These are phyloP conservation scores for Russula foetens DNA, from an alignment of 768 basidiomycete species.

Conservation along the genomic window DNA sequence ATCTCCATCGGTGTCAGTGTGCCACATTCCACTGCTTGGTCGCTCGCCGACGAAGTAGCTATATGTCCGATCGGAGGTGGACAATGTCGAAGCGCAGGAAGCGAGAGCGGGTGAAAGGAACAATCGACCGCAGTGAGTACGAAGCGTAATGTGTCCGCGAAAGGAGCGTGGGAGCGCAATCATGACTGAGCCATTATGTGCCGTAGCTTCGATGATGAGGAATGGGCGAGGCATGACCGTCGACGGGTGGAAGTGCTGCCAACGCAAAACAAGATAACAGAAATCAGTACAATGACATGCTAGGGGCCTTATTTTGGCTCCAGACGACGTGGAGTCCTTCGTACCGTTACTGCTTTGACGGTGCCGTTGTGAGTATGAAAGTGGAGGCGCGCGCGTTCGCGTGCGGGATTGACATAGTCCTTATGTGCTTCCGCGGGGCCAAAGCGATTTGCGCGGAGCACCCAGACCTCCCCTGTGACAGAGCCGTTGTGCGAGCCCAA, in stretches of 20 bases:
- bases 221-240: slow-evolving; percentile 12
- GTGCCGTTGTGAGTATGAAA: slow-evolving; percentile 3
- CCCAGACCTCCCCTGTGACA: slow-evolving; percentile 5
- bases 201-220: slow-evolving; percentile 3
- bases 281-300: background rate
- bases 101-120: slow-evolving; percentile 4
- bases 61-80: slow-evolving; percentile 1
- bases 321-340: too few relatives aligned
- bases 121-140: slow-evolving; percentile 5
- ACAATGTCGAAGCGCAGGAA: background rate
- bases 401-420: background rate
- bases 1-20: background rate
- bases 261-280: background rate
- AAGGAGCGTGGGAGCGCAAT: slow-evolving; percentile 16
- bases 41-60: slow-evolving; percentile 14
- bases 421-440: too few relatives aligned
- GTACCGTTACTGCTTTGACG: slow-evolving; percentile 5
- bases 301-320: too few relatives aligned
- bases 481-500: slow-evolving; percentile 10
- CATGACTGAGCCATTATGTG: background rate
- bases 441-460: background rate
- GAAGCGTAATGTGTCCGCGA: slow-evolving; percentile 14
- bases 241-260: slow-evolving; percentile 8
- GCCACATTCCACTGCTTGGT: slow-evolving; percentile 9
- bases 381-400: background rate